A percentile compares a stretch with the other conserved stretches of the same genome.
Evolutionary conservation across 192 early-diverging fungal genomes (phyloP).

Genomic region (Rhizophlyctis rosea): DNA sequence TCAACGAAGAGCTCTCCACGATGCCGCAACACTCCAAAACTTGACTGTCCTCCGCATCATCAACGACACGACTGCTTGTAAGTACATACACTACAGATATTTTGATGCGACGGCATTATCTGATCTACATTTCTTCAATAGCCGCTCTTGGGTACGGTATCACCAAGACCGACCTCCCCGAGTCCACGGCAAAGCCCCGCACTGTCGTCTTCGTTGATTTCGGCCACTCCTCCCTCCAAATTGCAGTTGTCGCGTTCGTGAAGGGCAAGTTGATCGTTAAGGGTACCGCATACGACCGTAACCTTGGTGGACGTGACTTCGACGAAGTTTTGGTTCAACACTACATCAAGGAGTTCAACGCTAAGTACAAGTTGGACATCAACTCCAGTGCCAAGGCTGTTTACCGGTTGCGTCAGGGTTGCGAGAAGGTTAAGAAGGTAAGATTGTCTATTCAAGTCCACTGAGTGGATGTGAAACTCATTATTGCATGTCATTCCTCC

Average conservation of each 20-base stretch:
- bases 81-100: conserved; percentile 10
- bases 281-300: conserved; percentile 86
- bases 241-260: conserved; percentile 85
- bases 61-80: conserved; percentile 85
- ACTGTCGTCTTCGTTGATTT: conserved; percentile 93
- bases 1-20: conserved; percentile 83
- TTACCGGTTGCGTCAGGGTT: conserved; percentile 82
- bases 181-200: conserved; percentile 72
- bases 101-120: neutral
- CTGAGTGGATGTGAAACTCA: neutral
- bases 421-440: conserved; percentile 93
- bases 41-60: conserved; percentile 88
- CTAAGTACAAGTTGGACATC: conserved; percentile 95
- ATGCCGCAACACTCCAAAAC: conserved; percentile 83
- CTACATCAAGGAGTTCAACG: conserved; percentile 82
- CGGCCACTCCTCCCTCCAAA: conserved; percentile 84
- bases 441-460: neutral
- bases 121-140: conserved; percentile 8
- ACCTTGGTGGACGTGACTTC: conserved; percentile 95
- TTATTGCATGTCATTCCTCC: neutral
- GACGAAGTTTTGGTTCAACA: conserved; percentile 86
- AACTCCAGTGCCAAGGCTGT: conserved; percentile 82
- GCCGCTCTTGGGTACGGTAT: conserved; percentile 96
- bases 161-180: conserved; percentile 93
- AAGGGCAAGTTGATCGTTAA: conserved; percentile 95